Evolutionary conservation across 2,329 filamentous ascomycete genomes (phyloP).

Genomic region (Sporothrix schenckii): DNA sequence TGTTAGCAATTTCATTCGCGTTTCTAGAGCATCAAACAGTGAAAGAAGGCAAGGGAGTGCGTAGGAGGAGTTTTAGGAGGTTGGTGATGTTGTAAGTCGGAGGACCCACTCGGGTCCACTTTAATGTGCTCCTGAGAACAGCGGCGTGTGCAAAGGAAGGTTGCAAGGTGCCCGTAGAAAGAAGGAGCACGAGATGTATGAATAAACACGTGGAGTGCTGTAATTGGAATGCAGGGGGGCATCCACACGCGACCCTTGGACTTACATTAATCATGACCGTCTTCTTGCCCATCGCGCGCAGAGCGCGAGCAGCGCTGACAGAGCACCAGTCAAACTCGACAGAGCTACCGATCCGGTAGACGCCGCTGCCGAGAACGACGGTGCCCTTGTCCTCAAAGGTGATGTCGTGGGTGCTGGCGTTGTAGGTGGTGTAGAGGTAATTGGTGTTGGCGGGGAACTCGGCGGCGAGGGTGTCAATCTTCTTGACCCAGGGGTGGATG

Average conservation of each 20-base stretch:
- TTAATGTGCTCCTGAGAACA: neutral
- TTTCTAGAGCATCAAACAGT: neutral
- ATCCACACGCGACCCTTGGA: constrained; percentile 32
- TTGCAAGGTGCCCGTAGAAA: neutral
- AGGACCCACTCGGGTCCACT: constrained; percentile 8
- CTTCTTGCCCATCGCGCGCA: constrained; percentile 89
- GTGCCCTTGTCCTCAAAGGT: constrained; percentile 90
- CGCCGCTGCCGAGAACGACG: constrained; percentile 87
- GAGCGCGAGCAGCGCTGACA: constrained; percentile 81
- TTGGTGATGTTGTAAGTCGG: constrained; percentile 11
- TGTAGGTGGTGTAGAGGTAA: constrained; percentile 98
- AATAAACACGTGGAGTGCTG: no score
- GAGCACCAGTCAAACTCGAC: constrained; percentile 99
- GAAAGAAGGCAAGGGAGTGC: no score
- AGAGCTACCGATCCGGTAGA: constrained; percentile 95
- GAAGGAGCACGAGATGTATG: no score
- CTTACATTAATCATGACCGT: constrained; percentile 92
- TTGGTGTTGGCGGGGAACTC: constrained; percentile 96
- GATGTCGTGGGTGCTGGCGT: constrained; percentile 90
- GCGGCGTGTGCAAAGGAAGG: neutral
- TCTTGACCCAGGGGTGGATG: constrained; percentile 95
- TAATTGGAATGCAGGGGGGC: no score
- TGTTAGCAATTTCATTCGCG: constrained; percentile 50
- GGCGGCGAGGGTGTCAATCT: constrained; percentile 94
- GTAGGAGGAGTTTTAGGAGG: neutral